Percentiles rank a stretch among this genome's conserved stretches.
Conservation (phyloP, 2,329 filamentous ascomycete genomes). For the Byssochlamys sp. region DNA sequence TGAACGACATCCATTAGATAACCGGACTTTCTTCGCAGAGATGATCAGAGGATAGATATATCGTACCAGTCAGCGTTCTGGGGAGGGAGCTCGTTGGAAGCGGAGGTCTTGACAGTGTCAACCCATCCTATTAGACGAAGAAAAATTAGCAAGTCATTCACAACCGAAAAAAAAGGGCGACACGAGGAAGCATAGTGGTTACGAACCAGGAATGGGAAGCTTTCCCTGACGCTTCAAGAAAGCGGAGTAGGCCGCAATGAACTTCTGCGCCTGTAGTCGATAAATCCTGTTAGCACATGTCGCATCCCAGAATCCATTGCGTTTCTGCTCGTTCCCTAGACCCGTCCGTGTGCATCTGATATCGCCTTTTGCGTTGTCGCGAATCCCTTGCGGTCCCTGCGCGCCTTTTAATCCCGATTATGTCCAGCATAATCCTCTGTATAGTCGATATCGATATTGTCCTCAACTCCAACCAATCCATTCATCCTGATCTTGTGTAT, state of each 20-base stretch:
- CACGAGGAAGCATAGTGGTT: not conserved
- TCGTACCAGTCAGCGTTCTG: slow-evolving; percentile 98
- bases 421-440: not conserved
- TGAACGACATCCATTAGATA: slow-evolving; percentile 14
- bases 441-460: not conserved
- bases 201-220: slow-evolving; percentile 59
- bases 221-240: slow-evolving; percentile 65
- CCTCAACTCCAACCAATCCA: not conserved
- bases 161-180: not conserved
- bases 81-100: slow-evolving; percentile 92
- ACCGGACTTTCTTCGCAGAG: not conserved
- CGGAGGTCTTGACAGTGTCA: slow-evolving; percentile 97
- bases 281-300: slow-evolving; percentile 14
- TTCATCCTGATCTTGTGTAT: too few relatives aligned
- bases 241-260: slow-evolving; percentile 58
- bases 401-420: not conserved
- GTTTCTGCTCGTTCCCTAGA: not conserved
- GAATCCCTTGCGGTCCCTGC: not conserved
- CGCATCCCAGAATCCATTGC: slow-evolving; percentile 7
- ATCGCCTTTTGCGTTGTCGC: not conserved
- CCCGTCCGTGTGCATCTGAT: not conserved
- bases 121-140: slow-evolving; percentile 66
- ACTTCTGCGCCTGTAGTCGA: slow-evolving; percentile 51
- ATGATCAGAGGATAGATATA: not conserved
- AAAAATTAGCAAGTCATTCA: not conserved